phyloP scores from a whole-genome alignment of 169 alveolate species.

The Plasmodium falciparum region DNA sequence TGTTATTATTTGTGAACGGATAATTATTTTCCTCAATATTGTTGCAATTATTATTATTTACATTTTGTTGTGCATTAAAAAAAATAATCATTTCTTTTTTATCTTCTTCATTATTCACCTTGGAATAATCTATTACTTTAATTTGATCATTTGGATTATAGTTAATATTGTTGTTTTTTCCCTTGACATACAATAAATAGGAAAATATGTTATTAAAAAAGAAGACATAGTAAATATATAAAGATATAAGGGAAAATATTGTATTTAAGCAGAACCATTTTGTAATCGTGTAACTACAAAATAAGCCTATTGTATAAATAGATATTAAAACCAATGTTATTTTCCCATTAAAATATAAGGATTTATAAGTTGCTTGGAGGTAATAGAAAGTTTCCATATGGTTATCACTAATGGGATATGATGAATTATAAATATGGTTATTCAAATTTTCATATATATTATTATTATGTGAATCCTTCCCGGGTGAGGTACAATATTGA shows the following conservation, averaged over 20 bases:
- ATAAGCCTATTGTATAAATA: constrained; percentile 22
- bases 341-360: constrained; percentile 50
- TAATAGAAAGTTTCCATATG: background rate
- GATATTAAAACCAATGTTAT: constrained; percentile 6
- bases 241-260: constrained; percentile 1
- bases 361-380: constrained; percentile 39
- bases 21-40: no score
- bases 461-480: background rate
- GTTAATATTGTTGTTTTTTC: background rate
- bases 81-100: background rate
- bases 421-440: background rate
- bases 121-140: background rate
- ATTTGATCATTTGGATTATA: background rate
- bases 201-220: constrained; percentile 59
- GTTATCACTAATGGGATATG: background rate
- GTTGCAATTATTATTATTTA: no score
- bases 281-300: constrained; percentile 31
- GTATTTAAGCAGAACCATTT: constrained; percentile 29
- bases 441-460: background rate
- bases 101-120: background rate
- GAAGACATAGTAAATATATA: constrained; percentile 33
- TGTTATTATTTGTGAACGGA: no score
- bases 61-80: background rate
- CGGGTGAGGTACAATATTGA: background rate
- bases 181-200: constrained; percentile 12